Percentiles rank a stretch among this genome's conserved stretches.
phyloP scores from a whole-genome alignment of 2,329 filamentous ascomycete genomes.

The Colletotrichum viniferum region DNA sequence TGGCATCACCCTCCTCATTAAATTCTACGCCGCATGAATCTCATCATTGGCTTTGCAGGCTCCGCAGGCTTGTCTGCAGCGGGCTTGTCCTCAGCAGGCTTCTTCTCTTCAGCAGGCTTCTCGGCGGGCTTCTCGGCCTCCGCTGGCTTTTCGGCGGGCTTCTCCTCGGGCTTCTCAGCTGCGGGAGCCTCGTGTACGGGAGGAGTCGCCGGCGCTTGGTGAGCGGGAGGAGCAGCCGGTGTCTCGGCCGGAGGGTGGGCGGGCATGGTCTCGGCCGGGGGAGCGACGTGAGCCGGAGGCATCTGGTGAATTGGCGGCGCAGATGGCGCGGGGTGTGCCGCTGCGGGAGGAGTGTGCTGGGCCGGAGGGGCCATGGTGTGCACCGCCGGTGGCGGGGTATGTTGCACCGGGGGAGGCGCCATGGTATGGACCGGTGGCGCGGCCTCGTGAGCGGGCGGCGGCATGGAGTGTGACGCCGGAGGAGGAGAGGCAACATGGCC shows the following conservation, averaged over 20 bases:
- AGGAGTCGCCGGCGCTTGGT: neutral
- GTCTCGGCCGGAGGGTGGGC: neutral
- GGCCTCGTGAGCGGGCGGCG: neutral
- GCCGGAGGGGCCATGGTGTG: neutral
- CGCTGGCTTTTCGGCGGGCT: neutral
- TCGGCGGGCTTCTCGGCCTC: neutral
- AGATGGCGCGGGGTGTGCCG: neutral
- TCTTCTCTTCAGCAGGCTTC: neutral
- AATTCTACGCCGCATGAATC: neutral
- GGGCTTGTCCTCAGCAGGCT: neutral
- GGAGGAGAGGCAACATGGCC: neutral
- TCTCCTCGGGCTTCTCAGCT: neutral
- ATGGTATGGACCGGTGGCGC: neutral
- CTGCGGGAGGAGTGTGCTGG: neutral
- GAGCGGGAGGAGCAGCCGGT: neutral
- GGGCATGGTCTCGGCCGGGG: constrained; percentile 3
- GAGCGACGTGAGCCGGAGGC: neutral
- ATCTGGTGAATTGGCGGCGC: neutral
- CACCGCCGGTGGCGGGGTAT: neutral
- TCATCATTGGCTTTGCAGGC: constrained; percentile 5
- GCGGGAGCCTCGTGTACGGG: neutral
- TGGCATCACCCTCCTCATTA: neutral
- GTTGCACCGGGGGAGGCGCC: neutral
- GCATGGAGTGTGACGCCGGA: neutral
- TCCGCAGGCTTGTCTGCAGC: neutral